These are phyloP conservation scores for Chrysoporthe deuterocubensis DNA, from an alignment of 2,329 filamentous ascomycete species.

Conservation along the genomic window DNA sequence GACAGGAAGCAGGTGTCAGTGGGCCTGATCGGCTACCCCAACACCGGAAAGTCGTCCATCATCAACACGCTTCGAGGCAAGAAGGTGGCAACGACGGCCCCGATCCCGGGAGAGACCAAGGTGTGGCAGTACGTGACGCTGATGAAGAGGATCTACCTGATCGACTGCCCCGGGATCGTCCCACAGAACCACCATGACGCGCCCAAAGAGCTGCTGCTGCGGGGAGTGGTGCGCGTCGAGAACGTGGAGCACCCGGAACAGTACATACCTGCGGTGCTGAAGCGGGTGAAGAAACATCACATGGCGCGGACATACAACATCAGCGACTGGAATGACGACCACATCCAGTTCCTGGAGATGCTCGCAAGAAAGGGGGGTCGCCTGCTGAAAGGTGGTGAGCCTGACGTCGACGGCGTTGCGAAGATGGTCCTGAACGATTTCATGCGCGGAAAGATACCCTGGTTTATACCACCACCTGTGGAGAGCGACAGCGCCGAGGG, in stretches of 20 bases:
- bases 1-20: slow-evolving; percentile 94
- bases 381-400: slow-evolving; percentile 88
- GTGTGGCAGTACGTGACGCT: slow-evolving; percentile 89
- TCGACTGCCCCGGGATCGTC: slow-evolving; percentile 96
- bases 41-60: slow-evolving; percentile 94
- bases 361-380: slow-evolving; percentile 86
- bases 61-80: slow-evolving; percentile 96
- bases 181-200: slow-evolving; percentile 85
- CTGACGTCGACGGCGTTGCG: slow-evolving; percentile 91
- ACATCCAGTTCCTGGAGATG: slow-evolving; percentile 83
- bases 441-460: slow-evolving; percentile 90
- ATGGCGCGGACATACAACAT: slow-evolving; percentile 93
- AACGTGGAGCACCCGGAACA: slow-evolving; percentile 97
- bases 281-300: slow-evolving; percentile 81
- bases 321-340: slow-evolving; percentile 74
- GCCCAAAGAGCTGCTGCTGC: slow-evolving; percentile 83
- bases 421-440: slow-evolving; percentile 98
- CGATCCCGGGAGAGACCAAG: slow-evolving; percentile 95
- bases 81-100: slow-evolving; percentile 90
- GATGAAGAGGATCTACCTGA: slow-evolving; percentile 87
- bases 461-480: slow-evolving; percentile 84
- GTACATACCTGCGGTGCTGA: slow-evolving; percentile 84
- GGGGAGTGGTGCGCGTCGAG: slow-evolving; percentile 91
- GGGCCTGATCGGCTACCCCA: slow-evolving; percentile 84
- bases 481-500: slow-evolving; percentile 66